phyloP scores from a whole-genome alignment of 179 eudicot species.

The Beta lomatogona region DNA sequence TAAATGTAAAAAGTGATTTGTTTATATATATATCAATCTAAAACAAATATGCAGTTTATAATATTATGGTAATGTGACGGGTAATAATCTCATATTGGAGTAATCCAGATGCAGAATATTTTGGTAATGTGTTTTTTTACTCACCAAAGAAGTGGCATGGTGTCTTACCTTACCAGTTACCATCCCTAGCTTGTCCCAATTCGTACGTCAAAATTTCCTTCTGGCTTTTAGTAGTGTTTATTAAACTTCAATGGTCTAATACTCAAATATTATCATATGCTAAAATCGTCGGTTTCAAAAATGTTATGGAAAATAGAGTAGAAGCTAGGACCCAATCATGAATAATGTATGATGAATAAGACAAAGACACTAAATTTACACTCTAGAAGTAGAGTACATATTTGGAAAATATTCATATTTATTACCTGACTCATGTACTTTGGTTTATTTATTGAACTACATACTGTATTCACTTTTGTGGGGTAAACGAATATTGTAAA shows the following conservation, averaged over 20 bases:
- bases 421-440: neutral
- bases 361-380: neutral
- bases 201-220: neutral
- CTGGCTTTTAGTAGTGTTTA: neutral
- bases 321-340: neutral
- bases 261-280: neutral
- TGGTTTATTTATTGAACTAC: neutral
- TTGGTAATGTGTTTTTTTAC: no score
- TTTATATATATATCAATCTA: no score
- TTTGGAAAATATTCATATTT: neutral
- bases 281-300: neutral
- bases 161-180: neutral
- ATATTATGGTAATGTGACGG: no score
- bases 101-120: no score
- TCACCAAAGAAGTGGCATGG: no score
- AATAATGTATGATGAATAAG: neutral
- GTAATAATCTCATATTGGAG: no score
- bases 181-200: neutral
- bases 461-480: no score
- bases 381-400: neutral
- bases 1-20: no score
- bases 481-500: no score
- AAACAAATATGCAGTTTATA: no score
- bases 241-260: neutral
- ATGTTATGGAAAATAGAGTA: neutral